Evolutionary conservation across 768 basidiomycete species (phyloP).

Genomic region (Tulasnella sp.): DNA sequence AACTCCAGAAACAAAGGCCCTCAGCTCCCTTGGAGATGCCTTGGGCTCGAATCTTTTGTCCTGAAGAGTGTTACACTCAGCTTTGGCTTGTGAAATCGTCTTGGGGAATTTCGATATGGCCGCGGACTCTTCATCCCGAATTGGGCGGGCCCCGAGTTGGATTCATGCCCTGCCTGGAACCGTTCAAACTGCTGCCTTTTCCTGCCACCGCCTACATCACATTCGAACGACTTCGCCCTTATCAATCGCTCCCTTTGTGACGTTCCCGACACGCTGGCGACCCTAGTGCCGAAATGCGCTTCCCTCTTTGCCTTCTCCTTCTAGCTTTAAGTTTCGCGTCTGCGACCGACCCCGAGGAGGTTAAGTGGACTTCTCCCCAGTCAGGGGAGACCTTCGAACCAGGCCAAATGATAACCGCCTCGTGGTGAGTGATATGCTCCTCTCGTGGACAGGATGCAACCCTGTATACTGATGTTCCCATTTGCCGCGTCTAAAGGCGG

Average conservation of each 20-base stretch:
- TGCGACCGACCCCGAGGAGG: background rate
- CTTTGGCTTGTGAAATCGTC: background rate
- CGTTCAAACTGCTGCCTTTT: background rate
- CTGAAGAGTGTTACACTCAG: background rate
- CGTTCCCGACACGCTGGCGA: background rate
- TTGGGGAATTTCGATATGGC: background rate
- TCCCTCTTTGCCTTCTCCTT: background rate
- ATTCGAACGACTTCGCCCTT: background rate
- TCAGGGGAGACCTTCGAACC: conserved; percentile 14
- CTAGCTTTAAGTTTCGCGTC: background rate
- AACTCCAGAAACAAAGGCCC: background rate
- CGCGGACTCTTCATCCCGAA: background rate
- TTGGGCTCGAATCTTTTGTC: background rate
- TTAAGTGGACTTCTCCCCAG: conserved; percentile 20
- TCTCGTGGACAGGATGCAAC: background rate
- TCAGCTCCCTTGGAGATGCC: background rate
- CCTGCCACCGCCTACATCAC: background rate
- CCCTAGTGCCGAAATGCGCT: background rate
- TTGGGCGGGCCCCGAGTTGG: background rate
- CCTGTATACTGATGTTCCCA: background rate
- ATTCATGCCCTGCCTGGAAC: background rate
- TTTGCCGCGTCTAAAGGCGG: background rate
- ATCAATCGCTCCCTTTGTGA: background rate
- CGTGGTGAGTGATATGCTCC: conserved; percentile 7
- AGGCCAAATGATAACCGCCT: conserved; percentile 20